These are phyloP conservation scores for Globisporangium barbulae DNA, from an alignment of 352 stramenopile genomes.

Conservation along the genomic window DNA sequence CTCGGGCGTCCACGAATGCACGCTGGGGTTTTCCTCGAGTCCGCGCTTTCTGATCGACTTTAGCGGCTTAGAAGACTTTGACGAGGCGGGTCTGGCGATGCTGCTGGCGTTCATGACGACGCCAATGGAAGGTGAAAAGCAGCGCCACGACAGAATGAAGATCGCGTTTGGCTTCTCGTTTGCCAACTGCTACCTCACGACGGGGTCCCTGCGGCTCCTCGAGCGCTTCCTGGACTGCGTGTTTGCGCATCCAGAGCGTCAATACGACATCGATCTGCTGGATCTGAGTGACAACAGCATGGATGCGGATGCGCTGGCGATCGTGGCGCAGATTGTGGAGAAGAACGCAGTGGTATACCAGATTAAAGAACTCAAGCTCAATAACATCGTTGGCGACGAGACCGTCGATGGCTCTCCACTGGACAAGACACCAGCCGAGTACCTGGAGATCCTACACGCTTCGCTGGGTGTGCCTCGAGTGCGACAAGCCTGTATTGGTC, in stretches of 20 bases:
- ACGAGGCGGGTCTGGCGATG: not conserved
- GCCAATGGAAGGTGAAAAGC: not conserved
- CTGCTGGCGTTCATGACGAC: not conserved
- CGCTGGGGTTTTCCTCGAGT: not conserved
- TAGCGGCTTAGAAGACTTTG: not conserved
- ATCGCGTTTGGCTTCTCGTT: conserved; percentile 7
- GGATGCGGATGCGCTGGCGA: not conserved
- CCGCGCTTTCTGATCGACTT: conserved; percentile 9
- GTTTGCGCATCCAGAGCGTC: conserved; percentile 3
- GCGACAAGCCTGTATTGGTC: not conserved
- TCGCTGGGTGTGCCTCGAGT: not conserved
- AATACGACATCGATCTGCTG: conserved; percentile 3
- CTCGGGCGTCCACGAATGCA: not conserved
- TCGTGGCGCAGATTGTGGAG: conserved; percentile 1
- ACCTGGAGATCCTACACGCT: not conserved
- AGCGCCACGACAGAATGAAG: too few relatives aligned
- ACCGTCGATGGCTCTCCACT: not conserved
- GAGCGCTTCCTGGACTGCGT: not conserved
- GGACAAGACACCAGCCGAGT: not conserved
- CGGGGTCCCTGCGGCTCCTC: not conserved
- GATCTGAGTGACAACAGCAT: conserved; percentile 9
- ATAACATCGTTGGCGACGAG: conserved; percentile 8
- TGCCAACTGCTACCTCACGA: conserved; percentile 2
- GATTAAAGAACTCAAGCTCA: conserved; percentile 10
- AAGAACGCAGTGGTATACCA: not conserved